phyloP scores from a whole-genome alignment of 805 yeast species.

The Naumovozyma baii region DNA sequence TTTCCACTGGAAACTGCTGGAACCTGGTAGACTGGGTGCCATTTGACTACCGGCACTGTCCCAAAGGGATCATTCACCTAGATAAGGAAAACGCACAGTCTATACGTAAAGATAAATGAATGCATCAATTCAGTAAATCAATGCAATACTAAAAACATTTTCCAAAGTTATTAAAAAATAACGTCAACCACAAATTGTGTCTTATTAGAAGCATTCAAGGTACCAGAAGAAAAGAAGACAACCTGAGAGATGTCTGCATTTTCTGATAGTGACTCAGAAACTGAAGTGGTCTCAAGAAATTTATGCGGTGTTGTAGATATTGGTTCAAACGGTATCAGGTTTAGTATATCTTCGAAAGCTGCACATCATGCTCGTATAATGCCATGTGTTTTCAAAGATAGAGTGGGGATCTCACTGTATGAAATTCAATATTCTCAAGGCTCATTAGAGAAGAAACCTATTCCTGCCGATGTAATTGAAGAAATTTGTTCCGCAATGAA shows the following conservation, averaged over 20 bases:
- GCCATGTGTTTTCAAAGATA: slow-evolving; percentile 70
- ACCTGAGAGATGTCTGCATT: slow-evolving; percentile 17
- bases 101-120: not conserved
- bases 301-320: slow-evolving; percentile 63
- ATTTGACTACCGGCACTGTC: not conserved
- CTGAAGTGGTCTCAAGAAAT: slow-evolving; percentile 48
- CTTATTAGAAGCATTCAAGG: not conserved
- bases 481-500: slow-evolving; percentile 56
- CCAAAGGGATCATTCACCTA: not conserved
- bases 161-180: no score
- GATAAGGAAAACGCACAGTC: not conserved
- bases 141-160: no score
- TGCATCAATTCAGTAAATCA: no score
- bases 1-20: not conserved
- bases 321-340: slow-evolving; percentile 67
- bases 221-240: not conserved
- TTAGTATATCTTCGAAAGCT: slow-evolving; percentile 61
- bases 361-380: slow-evolving; percentile 63
- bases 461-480: slow-evolving; percentile 45
- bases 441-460: slow-evolving; percentile 36
- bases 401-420: slow-evolving; percentile 59
- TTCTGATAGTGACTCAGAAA: slow-evolving; percentile 32
- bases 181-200: no score
- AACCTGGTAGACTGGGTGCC: not conserved
- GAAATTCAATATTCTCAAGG: slow-evolving; percentile 45